These are phyloP conservation scores for Cystobasidium onofrii DNA, from an alignment of 768 basidiomycete species.

Conservation along the genomic window DNA sequence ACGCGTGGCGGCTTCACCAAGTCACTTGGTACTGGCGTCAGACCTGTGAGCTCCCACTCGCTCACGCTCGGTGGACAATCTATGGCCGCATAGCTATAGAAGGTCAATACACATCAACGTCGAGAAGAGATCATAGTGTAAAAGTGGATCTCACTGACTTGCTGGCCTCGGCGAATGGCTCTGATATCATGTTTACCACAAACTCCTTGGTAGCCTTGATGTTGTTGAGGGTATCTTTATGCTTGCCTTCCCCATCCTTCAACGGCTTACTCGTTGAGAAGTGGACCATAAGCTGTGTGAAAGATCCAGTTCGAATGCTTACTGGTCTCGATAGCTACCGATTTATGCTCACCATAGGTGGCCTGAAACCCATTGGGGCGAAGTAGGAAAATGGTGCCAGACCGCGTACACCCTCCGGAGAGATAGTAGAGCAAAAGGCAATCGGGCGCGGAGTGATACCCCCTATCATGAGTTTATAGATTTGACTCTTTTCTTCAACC, in stretches of 20 bases:
- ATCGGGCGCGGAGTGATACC: slow-evolving; percentile 61
- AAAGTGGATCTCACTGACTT: slow-evolving; percentile 37
- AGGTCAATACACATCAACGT: background rate
- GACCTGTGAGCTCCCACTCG: slow-evolving; percentile 45
- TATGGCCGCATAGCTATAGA: slow-evolving; percentile 42
- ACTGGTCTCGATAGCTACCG: slow-evolving; percentile 35
- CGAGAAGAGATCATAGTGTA: background rate
- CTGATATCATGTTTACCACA: slow-evolving; percentile 64
- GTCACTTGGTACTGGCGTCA: slow-evolving; percentile 39
- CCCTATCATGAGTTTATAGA: slow-evolving; percentile 55
- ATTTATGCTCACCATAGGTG: slow-evolving; percentile 60
- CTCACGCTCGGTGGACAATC: slow-evolving; percentile 44
- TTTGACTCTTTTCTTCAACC: slow-evolving; percentile 17
- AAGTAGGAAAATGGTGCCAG: slow-evolving; percentile 61
- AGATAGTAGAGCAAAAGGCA: slow-evolving; percentile 59
- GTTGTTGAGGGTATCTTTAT: slow-evolving; percentile 57
- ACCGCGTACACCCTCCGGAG: slow-evolving; percentile 53
- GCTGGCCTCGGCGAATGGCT: slow-evolving; percentile 50
- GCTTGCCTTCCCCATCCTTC: slow-evolving; percentile 20
- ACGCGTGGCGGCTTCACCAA: slow-evolving; percentile 46
- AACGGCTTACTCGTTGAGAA: background rate
- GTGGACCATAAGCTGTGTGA: slow-evolving; percentile 35
- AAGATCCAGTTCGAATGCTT: slow-evolving; percentile 43
- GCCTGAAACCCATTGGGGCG: slow-evolving; percentile 56
- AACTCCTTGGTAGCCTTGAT: slow-evolving; percentile 61